These are phyloP conservation scores for Verticillium nonalfalfae DNA, from an alignment of 2,329 filamentous ascomycete genomes.

Conservation along the genomic window DNA sequence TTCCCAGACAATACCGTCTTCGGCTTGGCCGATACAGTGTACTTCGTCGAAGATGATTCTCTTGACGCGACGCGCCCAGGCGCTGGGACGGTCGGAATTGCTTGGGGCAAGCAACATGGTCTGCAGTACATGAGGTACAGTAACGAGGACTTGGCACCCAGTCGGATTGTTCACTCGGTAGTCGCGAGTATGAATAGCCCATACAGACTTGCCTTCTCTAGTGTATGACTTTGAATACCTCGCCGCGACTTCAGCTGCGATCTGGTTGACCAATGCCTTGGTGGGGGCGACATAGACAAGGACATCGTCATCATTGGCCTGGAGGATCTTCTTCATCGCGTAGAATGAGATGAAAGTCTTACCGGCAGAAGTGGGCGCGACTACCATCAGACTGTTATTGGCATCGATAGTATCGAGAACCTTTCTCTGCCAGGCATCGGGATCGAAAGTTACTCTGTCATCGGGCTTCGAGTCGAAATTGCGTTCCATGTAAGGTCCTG, in stretches of 20 bases:
- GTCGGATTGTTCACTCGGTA: constrained; percentile 67
- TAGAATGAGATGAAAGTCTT: constrained; percentile 85
- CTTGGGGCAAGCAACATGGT: constrained; percentile 65
- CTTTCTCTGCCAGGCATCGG: constrained; percentile 69
- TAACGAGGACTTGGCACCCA: constrained; percentile 70
- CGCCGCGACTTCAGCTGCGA: constrained; percentile 71
- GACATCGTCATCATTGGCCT: constrained; percentile 61
- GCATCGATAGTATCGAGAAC: constrained; percentile 69
- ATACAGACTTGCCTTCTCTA: constrained; percentile 60
- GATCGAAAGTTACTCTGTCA: constrained; percentile 61
- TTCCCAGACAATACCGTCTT: constrained; percentile 52
- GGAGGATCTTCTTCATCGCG: constrained; percentile 70
- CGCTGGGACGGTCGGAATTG: constrained; percentile 47
- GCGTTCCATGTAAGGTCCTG: constrained; percentile 70
- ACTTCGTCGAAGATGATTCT: constrained; percentile 81
- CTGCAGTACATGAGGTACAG: constrained; percentile 71
- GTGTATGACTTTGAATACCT: constrained; percentile 63
- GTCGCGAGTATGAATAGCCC: constrained; percentile 73
- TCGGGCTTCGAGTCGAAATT: constrained; percentile 64
- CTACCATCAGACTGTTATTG: constrained; percentile 64
- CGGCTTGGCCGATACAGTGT: constrained; percentile 70
- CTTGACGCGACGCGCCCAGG: constrained; percentile 62
- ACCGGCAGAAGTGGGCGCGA: constrained; percentile 72
- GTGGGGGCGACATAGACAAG: constrained; percentile 77
- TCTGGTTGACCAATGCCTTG: constrained; percentile 78